Conservation (phyloP, 2,329 filamentous ascomycete species). For the Botrytis sinoallii region DNA sequence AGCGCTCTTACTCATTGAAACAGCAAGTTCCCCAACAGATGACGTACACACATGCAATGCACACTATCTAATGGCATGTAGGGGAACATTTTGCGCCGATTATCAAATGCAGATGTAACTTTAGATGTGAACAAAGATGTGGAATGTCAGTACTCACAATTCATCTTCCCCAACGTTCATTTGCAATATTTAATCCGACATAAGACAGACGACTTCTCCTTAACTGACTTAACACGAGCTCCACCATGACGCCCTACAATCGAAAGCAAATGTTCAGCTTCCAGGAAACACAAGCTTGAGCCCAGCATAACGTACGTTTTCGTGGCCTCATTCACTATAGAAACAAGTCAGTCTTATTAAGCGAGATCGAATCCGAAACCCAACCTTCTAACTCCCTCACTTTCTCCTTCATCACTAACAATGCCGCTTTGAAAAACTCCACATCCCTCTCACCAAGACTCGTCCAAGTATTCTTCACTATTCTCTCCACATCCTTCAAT, state of each 20-base stretch:
- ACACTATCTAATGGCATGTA: rapidly evolving
- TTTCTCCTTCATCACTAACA: background rate
- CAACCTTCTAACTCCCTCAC: background rate
- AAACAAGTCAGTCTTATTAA: background rate
- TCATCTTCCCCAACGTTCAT: background rate
- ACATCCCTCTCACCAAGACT: background rate
- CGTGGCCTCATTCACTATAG: background rate
- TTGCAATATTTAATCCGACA: rapidly evolving
- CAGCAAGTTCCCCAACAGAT: background rate
- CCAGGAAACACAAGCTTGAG: background rate
- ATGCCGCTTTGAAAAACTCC: background rate
- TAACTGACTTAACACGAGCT: background rate
- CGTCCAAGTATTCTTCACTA: background rate
- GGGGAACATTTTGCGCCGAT: background rate
- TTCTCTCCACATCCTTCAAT: background rate
- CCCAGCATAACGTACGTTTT: no score
- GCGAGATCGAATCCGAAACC: no score
- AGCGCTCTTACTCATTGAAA: rapidly evolving
- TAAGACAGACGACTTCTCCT: background rate
- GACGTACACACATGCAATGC: rapidly evolving
- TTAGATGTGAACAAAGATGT: background rate
- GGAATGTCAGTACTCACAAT: no score
- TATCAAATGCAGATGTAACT: background rate
- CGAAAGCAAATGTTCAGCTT: background rate
- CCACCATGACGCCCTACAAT: background rate